A percentile compares a stretch with the other conserved stretches of the same genome.
Conservation (phyloP, 75 land plant species). For the Sequoia sempervirens region DNA sequence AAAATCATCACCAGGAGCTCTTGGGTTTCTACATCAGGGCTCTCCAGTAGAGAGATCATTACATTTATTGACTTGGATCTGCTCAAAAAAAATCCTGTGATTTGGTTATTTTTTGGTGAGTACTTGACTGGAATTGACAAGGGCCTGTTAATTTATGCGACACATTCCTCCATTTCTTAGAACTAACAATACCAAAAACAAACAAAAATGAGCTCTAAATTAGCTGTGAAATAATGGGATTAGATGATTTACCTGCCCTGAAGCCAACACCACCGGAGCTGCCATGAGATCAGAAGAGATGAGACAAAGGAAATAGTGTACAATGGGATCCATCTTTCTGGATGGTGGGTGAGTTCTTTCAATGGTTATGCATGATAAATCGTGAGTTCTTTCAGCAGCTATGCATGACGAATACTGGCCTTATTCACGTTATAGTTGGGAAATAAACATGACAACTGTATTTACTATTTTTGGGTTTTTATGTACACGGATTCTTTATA, state of each 20-base stretch:
- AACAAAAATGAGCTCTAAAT: no score
- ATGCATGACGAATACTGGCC: no score
- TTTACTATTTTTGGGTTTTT: no score
- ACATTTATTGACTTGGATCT: conserved; percentile 37
- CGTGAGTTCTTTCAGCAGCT: no score
- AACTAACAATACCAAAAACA: background rate
- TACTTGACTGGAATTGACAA: conserved; percentile 18
- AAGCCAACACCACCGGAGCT: conserved; percentile 67
- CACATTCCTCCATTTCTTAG: background rate
- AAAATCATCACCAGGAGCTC: conserved; percentile 71
- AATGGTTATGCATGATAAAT: no score
- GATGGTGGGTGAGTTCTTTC: no score
- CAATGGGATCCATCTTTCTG: conserved; percentile 32
- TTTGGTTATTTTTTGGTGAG: conserved; percentile 50
- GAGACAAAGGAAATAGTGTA: conserved; percentile 52
- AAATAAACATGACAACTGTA: no score
- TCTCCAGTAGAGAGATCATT: conserved; percentile 41
- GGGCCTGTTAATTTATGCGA: conserved; percentile 46
- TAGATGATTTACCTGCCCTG: conserved; percentile 49
- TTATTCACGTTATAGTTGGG: no score
- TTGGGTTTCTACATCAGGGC: conserved; percentile 31
- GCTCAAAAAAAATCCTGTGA: conserved; percentile 59
- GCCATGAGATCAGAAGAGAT: conserved; percentile 66
- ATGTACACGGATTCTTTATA: no score
- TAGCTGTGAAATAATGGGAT: no score